Evolutionary conservation across 768 basidiomycete genomes (phyloP), one percentile per base, ranked within the genome.

Genomic region (Mycena floridula): DNA sequence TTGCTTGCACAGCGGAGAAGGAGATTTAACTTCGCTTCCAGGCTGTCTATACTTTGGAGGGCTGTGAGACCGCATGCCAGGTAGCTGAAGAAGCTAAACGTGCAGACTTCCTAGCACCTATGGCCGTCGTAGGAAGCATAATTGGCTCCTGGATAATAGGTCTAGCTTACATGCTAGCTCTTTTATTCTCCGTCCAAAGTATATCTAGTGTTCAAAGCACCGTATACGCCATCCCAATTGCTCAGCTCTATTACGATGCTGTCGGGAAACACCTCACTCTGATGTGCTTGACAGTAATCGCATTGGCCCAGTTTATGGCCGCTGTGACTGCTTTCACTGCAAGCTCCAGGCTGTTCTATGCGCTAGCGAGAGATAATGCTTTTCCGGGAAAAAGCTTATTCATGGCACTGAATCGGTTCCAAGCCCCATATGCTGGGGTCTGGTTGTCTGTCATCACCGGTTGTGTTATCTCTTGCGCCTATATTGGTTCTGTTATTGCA

Each of bases 31-130:
- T 13, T 42, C 24, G 9, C 32, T 16, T 28, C 1, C 41, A 73
- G 69, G 75, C 77, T 5, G 78, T 79, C 11, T 79, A 79, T 50
- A 78, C 78, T 2, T 66, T 79, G 22, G 78, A 78, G 59, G 78
- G 78, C 20, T 79, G 77, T 54, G 78, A 79, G 54, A 80, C 77
- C 4, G 76, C 78, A 30, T 77, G 79, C n/a, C 78, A 80, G 53
- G 71, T 80, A 6, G 78, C 77, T 5, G 78, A 81, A 56, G 77
- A 81, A 55, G 76, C 76, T 25, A 62, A 68, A 39, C 70, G 72
- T 16, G 77, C 77, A 0, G 74, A 77, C 44, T 47, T 75, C 40
- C 72, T 80, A n/a, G 75, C 77, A 1, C 78, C 78, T 7, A 60
- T 77, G 25, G 78, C 74, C 5, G 69, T 80, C 23, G 73, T 77